Evolutionary conservation across 2,329 filamentous ascomycete genomes (phyloP), one percentile per base, ranked within the genome.

Genomic region (Colletotrichum filicis): DNA sequence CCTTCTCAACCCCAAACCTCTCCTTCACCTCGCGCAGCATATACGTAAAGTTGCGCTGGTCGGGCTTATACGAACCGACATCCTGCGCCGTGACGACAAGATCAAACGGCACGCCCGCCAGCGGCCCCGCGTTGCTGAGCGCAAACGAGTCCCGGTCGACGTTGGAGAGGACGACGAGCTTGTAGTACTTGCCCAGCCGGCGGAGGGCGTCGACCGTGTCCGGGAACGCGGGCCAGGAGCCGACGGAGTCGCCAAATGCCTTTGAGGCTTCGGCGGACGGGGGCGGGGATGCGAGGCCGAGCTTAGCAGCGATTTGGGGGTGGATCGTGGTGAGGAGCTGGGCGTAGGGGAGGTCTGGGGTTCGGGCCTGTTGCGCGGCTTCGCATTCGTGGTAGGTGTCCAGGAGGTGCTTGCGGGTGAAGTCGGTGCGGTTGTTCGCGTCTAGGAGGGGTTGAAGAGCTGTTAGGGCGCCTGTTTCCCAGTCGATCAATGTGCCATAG

Each of bases 401-500:
- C 61, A 86, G 82, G 32, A 86, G 82, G 14, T 84, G 79, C 22
- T 82, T 75, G 28, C 83, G 79, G 52, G 79, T 78, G 66, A 74
- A 74, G 68, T 83, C 79, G 0, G 80, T 66, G 22, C 75, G 70
- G 16, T 74, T 71, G 69, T 77, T 77, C 5, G 74, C 63, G 32
- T 85, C 79, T 42, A 90, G 82, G 14, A 90, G 79, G 0, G 89
- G 85, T 52, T 83, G 79, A 4, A 95, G 85, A 3, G 88, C 86
- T 2, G 82, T 74, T 57, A 89, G 79, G 66, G 94, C 88, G 62
- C 93, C 93, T 3, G 85, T 81, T 81, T 95, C 92, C 93, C 93
- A 95, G 84, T 96, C 93, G 69, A 95, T 91, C 1, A 96, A 87
- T 0, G 94, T 96, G 80, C 93, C 93, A 80, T 94, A 96, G 83